Conservation (phyloP, 2,329 filamentous ascomycete genomes). For the Neurospora crassa region DNA sequence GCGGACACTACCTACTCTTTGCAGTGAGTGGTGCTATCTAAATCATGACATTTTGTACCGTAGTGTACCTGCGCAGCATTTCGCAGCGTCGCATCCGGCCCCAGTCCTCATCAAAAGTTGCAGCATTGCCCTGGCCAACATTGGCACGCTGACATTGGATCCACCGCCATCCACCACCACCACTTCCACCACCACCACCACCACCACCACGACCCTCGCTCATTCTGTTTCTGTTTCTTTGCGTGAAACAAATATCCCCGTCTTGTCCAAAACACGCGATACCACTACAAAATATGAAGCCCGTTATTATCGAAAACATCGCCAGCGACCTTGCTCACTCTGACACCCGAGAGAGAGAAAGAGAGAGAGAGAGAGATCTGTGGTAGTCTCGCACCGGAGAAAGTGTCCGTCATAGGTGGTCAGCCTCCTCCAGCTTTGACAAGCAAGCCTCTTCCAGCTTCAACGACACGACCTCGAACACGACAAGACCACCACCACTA, state of each 20-base stretch:
- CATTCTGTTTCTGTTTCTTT: background rate
- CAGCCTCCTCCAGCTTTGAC: background rate
- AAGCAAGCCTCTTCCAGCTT: background rate
- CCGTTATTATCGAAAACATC: background rate
- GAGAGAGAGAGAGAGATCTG: background rate
- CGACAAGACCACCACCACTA: background rate
- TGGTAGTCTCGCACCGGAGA: background rate
- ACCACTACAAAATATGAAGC: background rate
- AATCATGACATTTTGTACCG: background rate
- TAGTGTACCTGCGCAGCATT: background rate
- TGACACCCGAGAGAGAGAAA: background rate
- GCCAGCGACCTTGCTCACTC: background rate
- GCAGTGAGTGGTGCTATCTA: background rate
- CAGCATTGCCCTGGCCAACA: background rate
- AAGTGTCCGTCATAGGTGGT: background rate
- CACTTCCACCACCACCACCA: no score
- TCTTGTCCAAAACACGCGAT: background rate
- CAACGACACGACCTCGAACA: background rate
- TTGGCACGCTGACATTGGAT: background rate
- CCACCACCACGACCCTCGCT: background rate
- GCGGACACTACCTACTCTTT: no score
- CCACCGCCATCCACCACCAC: background rate
- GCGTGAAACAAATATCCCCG: background rate
- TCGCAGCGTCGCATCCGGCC: background rate
- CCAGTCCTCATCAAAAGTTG: background rate